A percentile compares a stretch with the other conserved stretches of the same genome.
phyloP scores from a whole-genome alignment of 1,139 yeast genomes.

The Zygoascus sp. region DNA sequence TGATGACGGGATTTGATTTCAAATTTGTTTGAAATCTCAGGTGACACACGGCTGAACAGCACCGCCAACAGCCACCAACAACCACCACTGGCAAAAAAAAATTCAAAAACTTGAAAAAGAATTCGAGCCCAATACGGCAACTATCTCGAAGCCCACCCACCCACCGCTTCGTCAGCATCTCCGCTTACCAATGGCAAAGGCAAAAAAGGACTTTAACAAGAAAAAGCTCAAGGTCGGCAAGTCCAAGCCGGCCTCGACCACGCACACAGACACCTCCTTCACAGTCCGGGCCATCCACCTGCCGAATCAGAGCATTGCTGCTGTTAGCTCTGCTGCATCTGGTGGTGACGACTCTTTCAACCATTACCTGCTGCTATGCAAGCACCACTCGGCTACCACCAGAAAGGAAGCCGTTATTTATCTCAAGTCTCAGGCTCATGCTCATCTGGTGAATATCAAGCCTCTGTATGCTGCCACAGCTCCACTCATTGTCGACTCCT shows the following conservation, averaged over 20 bases:
- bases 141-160: too few species aligned
- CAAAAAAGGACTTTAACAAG: constrained; percentile 12
- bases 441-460: constrained; percentile 41
- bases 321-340: background rate
- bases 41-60: constrained; percentile 10
- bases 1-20: background rate
- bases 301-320: constrained; percentile 31
- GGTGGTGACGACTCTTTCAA: constrained; percentile 30
- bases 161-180: background rate
- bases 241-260: constrained; percentile 61
- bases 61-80: too few species aligned
- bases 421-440: constrained; percentile 23
- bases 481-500: constrained; percentile 58
- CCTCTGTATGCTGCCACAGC: constrained; percentile 53
- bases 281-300: constrained; percentile 49
- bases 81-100: background rate
- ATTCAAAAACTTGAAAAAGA: background rate
- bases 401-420: constrained; percentile 64
- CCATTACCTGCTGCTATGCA: constrained; percentile 52
- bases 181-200: constrained; percentile 2
- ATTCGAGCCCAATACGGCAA: background rate
- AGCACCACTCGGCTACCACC: constrained; percentile 71
- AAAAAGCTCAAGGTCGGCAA: constrained; percentile 83
- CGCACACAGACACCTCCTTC: constrained; percentile 82
- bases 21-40: constrained; percentile 10